Base-by-base conservation (phyloP, 805 yeast genomes). In the Gaillardinia entomophila region DNA sequence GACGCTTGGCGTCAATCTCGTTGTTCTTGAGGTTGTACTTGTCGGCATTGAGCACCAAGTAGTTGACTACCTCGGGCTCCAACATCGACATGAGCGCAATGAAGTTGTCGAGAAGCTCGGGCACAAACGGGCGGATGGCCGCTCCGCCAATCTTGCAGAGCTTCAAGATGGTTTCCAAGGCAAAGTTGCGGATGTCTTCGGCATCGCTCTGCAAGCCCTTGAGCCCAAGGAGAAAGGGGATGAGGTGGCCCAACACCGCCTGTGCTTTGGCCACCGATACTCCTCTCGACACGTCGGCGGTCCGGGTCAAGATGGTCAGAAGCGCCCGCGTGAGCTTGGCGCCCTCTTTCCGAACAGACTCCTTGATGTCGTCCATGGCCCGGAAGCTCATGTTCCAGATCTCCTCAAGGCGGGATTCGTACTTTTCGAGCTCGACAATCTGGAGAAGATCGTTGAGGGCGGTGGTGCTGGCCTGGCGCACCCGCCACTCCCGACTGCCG, bases 321-420 rank as follows among this genome's bases (percentile, higher is more conserved):
- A 89, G 65, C 7, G 72, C 68, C 40, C 79, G 75, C 1, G 95
- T 77, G 24, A 92, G 61, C 23, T 71, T 72, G 25, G 69, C 60
- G 7, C 95, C 97, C 28, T 86, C 95, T 36, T 73, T 75, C 31
- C 97, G 68, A 3, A 92, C 96, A 58, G 94, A 83, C 24, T 86
- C 96, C 55, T 92, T 92, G 37, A 90, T 86, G 61, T 90, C 97
- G 60, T 90, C 98, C 73, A 90, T 75, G 0, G 77, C 75, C 48
- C 98, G 72, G 61, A 90, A 89, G 30, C 89, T 79, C 83, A 85
- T 79, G 4, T 71, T 66, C 97, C 97, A 90, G 20, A 90, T 75
- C 4, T 76, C 77, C 37, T 83, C 82, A 37, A 82, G 48, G 7
- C 60, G 49, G 8, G 49, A 42, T 24, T 74, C 74, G 45, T 80